Evolutionary conservation across 345 rosid genomes (phyloP).

Genomic region (Camelina laxa): DNA sequence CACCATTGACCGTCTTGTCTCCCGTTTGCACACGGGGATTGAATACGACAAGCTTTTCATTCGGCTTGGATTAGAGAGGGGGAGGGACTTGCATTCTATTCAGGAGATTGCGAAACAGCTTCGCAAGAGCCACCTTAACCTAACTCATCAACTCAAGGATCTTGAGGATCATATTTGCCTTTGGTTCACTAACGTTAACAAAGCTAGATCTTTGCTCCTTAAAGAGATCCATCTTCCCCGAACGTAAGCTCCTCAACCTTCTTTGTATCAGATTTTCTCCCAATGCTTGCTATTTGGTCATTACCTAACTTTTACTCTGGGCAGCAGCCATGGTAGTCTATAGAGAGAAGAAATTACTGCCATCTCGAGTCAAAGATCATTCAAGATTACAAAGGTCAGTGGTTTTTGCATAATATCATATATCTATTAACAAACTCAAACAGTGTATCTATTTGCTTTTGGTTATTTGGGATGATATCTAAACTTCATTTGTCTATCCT

Average conservation of each 20-base stretch:
- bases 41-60: conserved; percentile 59
- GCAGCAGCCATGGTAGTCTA: conserved; percentile 20
- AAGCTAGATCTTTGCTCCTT: conserved; percentile 59
- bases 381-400: conserved; percentile 27
- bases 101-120: conserved; percentile 61
- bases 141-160: conserved; percentile 52
- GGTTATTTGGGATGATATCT: neutral
- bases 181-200: conserved; percentile 65
- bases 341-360: conserved; percentile 23
- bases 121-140: conserved; percentile 50
- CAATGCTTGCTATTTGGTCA: neutral
- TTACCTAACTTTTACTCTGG: conserved; percentile 10
- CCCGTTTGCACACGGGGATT: conserved; percentile 52
- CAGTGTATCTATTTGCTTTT: no score
- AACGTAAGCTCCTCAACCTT: conserved; percentile 27
- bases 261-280: neutral
- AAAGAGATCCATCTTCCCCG: conserved; percentile 49
- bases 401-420: conserved; percentile 8
- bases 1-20: conserved; percentile 65
- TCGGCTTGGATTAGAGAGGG: conserved; percentile 61
- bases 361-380: neutral
- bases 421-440: no score
- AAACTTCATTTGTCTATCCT: neutral
- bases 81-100: conserved; percentile 51
- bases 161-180: conserved; percentile 72